Evolutionary conservation across 202 grass and related monocot genomes (phyloP), one percentile per base, ranked within the genome.

Genomic region (Setaria viridis): DNA sequence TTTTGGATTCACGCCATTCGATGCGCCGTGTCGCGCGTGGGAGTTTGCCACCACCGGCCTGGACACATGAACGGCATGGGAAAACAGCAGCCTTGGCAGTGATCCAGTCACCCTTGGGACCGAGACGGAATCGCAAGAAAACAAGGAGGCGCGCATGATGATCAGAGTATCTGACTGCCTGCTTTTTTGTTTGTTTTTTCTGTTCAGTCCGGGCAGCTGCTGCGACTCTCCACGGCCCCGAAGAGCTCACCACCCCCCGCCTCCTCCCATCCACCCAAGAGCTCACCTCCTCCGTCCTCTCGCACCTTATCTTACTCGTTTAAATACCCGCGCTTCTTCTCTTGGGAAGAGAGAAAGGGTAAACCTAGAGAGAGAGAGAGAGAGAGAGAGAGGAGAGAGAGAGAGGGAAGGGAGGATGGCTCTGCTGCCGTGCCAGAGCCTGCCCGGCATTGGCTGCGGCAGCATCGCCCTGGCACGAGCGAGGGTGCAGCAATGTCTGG

Each of bases 371-470:
- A 13, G 14, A 7, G 25, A 25, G 25, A 25, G 25, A 69, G 50
- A 56, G 12, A 13, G 14, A 7, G 25, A 25, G 25, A 25, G 25
- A 25, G 25, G 39, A 60, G 67, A 17, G 62, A 80, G 25, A 59
- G 74, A 70, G 74, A 6, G 39, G 39, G 39, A 6, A 41, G 58
- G 84, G 81, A 66, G 2, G 45, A 86, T 81, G 57, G 72, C 81
- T 68, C 53, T 84, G 91, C 78, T 57, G 72, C 66, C 88, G 64
- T 91, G 89, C 51, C 85, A 80, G 78, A 84, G 83, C 64, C 16
- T 89, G 68, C 83, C 51, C 30, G 85, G 71, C 87, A 84, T 85
- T 83, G 82, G 84, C 64, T 95, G 82, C 82, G 74, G 70, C 68
- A 81, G 57, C 50, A 47, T 83, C 45, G 33, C 74, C 86, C 15